Evolutionary conservation across 2,329 filamentous ascomycete genomes (phyloP).

Genomic region (Xylaria multiplex): DNA sequence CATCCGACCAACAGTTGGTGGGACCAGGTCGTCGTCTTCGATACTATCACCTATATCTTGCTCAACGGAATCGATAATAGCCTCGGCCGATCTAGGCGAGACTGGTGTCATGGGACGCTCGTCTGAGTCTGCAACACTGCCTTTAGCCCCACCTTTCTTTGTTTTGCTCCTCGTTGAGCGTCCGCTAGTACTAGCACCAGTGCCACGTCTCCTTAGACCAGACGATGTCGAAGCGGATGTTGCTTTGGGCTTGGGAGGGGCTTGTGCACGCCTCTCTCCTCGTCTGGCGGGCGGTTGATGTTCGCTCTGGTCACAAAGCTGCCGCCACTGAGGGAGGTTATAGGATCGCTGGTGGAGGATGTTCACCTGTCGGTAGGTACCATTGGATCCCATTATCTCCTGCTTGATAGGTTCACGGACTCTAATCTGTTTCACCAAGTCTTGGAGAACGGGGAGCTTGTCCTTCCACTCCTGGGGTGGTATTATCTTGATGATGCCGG

Average conservation of each 20-base stretch:
- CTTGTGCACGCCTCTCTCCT: slow-evolving; percentile 78
- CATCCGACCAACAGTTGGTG: slow-evolving; percentile 58
- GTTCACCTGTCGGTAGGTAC: slow-evolving; percentile 96
- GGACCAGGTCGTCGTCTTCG: slow-evolving; percentile 54
- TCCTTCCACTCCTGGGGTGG: slow-evolving; percentile 94
- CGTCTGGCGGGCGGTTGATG: slow-evolving; percentile 93
- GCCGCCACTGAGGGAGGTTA: slow-evolving; percentile 95
- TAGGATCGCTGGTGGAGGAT: slow-evolving; percentile 96
- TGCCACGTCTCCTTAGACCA: slow-evolving; percentile 55
- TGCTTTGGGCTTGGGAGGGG: slow-evolving; percentile 61
- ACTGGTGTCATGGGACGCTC: slow-evolving; percentile 68
- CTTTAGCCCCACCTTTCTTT: slow-evolving; percentile 53
- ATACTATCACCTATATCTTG: slow-evolving; percentile 57
- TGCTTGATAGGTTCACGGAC: slow-evolving; percentile 98
- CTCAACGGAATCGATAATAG: slow-evolving; percentile 61
- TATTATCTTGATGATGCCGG: slow-evolving; percentile 95
- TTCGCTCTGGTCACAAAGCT: slow-evolving; percentile 91
- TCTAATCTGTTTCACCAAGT: slow-evolving; percentile 88
- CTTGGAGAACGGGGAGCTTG: slow-evolving; percentile 78
- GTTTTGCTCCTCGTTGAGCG: slow-evolving; percentile 53
- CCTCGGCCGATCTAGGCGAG: slow-evolving; percentile 59
- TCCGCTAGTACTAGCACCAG: slow-evolving; percentile 44
- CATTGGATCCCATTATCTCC: slow-evolving; percentile 95
- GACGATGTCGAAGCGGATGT: slow-evolving; percentile 48
- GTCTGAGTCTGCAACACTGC: slow-evolving; percentile 54